phyloP scores from a whole-genome alignment of 176 grass and related monocot genomes.

The Phoenix roebelenii region DNA sequence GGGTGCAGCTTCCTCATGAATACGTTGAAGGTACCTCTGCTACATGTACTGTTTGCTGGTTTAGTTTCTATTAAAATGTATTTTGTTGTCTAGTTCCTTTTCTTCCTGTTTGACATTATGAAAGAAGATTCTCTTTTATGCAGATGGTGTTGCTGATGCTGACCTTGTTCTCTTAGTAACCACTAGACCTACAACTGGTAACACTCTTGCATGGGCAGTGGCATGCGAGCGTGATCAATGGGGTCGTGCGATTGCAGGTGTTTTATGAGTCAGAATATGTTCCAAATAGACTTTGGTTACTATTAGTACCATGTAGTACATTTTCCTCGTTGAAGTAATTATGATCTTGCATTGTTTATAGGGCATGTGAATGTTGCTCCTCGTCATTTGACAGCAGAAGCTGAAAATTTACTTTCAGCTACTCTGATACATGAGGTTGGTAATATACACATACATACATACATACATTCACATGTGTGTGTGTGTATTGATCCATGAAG shows the following conservation, averaged over 20 bases:
- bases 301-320: neutral
- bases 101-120: too few relatives aligned
- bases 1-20: conserved; percentile 87
- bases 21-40: conserved; percentile 72
- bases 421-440: conserved; percentile 77
- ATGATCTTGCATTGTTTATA: conserved; percentile 16
- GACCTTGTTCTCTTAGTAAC: conserved; percentile 99
- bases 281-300: neutral
- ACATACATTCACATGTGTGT: too few relatives aligned
- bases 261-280: conserved; percentile 1
- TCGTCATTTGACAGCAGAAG: conserved; percentile 95
- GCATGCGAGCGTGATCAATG: conserved; percentile 98
- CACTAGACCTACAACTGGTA: conserved; percentile 94
- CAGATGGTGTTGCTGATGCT: conserved; percentile 85
- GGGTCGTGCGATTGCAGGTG: conserved; percentile 98
- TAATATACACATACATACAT: too few relatives aligned
- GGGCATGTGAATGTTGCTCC: conserved; percentile 98
- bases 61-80: neutral
- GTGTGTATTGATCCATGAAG: too few relatives aligned
- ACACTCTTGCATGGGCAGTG: conserved; percentile 99
- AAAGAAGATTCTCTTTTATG: neutral
- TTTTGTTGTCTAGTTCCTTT: too few relatives aligned
- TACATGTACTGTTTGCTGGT: neutral
- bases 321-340: neutral
- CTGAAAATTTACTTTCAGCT: conserved; percentile 92